Base-by-base conservation (phyloP, 495 filamentous ascomycete species). In the Penicillium cosmopolitanum region DNA sequence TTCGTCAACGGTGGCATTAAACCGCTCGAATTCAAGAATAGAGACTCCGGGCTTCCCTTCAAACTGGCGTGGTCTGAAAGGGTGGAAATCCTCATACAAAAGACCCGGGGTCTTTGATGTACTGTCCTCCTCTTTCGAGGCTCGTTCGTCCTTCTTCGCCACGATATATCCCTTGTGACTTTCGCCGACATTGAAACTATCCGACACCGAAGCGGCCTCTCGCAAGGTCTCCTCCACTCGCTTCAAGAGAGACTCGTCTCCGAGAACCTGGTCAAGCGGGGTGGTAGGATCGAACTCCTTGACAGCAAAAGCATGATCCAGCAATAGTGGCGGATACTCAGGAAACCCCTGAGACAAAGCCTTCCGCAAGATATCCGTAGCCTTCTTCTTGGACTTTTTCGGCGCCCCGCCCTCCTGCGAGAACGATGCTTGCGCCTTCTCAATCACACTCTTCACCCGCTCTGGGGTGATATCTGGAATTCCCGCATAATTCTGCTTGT, bases 81-180 rank as follows among this genome's bases (percentile, higher is more conserved):
- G 95, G 66, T 97, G 94, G 67, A 97, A 97, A 61, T 98, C 95
- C 52, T 97, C 90, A 64, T 98, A 98, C 11, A 96, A 71, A 5
- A 95, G 64, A 16, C 78, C 63, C 55, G 78, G 76, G 9, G 73
- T 72, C 44, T 79, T 71, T 48, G 79, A 66, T 13, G 68, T 60
- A 51, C 72, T 71, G 11, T 75, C 76, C 5, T 79, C 76, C 34
- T 79, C 65, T 53, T 63, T 56, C 8, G 51, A 47, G 65, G 77
- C 62, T 55, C 76, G 70, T 9, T 53, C 61, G 57, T 76, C 72
- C 60, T 83, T 64, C 71, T 93, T 97, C 3, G 93, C 93, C 54
- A 98, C 82, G 55, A 98, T 97, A 70, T 93, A 98, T 0, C 95
- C 95, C 2, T 68, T 67, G 60, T 77, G 72, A n/a, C 51, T 66